Conservation (phyloP, 441 rosid genomes). For the Biscutella laevigata region DNA sequence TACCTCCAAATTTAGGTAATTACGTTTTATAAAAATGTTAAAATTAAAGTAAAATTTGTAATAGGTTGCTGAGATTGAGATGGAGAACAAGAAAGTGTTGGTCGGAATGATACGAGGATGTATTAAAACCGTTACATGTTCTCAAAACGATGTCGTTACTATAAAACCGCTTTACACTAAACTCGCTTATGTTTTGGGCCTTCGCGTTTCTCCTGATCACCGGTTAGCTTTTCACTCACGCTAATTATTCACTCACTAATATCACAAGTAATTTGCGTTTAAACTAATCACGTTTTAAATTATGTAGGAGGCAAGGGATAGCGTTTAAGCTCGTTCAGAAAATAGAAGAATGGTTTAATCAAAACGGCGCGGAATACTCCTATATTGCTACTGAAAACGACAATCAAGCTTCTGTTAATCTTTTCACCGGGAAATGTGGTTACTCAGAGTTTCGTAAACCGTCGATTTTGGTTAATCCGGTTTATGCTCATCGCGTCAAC, state of each 20-base stretch:
- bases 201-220: constrained; percentile 79
- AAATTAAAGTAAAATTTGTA: background rate
- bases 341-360: constrained; percentile 73
- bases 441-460: constrained; percentile 83
- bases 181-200: constrained; percentile 83
- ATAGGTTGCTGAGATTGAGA: constrained; percentile 72
- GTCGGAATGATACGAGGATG: constrained; percentile 90
- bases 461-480: constrained; percentile 77
- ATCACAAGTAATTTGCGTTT: background rate
- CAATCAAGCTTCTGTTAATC: constrained; percentile 63
- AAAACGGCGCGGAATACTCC: constrained; percentile 77
- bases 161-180: constrained; percentile 60
- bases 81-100: constrained; percentile 26
- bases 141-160: constrained; percentile 11
- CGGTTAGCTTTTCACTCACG: constrained; percentile 30
- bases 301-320: constrained; percentile 67
- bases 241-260: background rate
- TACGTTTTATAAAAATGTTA: too few relatives aligned
- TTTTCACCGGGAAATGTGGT: constrained; percentile 80
- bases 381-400: constrained; percentile 90
- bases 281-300: background rate
- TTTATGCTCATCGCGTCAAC: constrained; percentile 52
- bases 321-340: constrained; percentile 52
- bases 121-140: constrained; percentile 81
- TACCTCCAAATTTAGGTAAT: too few relatives aligned